Evolutionary conservation across 331 rosid species (phyloP).

Genomic region (Arachis monticola): DNA sequence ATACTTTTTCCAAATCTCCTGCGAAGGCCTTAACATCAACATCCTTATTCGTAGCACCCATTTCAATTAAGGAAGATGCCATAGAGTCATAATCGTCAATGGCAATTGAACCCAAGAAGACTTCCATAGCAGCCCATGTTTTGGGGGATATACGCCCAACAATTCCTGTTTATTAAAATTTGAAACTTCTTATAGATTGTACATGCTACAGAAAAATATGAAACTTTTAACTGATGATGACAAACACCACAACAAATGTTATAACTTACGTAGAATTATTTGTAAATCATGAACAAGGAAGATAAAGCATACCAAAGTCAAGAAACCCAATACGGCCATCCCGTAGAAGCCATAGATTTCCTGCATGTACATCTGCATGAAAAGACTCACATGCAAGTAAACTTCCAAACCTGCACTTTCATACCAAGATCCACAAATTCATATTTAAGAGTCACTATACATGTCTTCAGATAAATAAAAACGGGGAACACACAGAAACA

Average conservation of each 20-base stretch:
- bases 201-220: neutral
- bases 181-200: slow-evolving; percentile 22
- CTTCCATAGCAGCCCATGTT: slow-evolving; percentile 98
- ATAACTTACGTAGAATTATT: slow-evolving; percentile 33
- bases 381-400: slow-evolving; percentile 96
- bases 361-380: slow-evolving; percentile 98
- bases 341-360: slow-evolving; percentile 90
- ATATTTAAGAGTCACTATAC: slow-evolving; percentile 17
- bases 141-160: slow-evolving; percentile 93
- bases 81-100: slow-evolving; percentile 91
- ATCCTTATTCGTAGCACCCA: slow-evolving; percentile 88
- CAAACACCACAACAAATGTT: slow-evolving; percentile 12
- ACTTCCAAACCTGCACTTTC: slow-evolving; percentile 90
- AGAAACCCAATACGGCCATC: slow-evolving; percentile 98
- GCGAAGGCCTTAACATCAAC: slow-evolving; percentile 78
- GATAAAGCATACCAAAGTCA: slow-evolving; percentile 78
- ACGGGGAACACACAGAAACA: slow-evolving; percentile 4
- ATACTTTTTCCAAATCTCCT: slow-evolving; percentile 78
- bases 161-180: slow-evolving; percentile 62
- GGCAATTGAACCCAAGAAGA: slow-evolving; percentile 85
- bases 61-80: slow-evolving; percentile 93
- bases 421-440: slow-evolving; percentile 31
- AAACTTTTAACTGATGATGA: slow-evolving; percentile 5
- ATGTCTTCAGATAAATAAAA: slow-evolving; percentile 12
- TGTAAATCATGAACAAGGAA: neutral